Evolutionary conservation across 805 yeast species (phyloP), one percentile per base, ranked within the genome.

Genomic region (Zygosaccharomyces kombuchaensis): DNA sequence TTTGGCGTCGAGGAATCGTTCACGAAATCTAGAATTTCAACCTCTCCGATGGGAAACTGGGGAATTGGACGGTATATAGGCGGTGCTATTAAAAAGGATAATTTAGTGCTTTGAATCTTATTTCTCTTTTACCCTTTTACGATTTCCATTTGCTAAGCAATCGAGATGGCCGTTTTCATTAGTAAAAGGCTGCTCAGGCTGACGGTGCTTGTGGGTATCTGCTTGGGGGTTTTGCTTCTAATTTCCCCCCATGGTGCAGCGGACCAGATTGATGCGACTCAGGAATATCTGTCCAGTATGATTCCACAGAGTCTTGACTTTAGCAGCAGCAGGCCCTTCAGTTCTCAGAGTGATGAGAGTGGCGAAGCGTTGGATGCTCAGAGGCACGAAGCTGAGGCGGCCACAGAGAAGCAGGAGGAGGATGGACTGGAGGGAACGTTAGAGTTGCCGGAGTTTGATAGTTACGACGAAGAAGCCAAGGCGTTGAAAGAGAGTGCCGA

Each of bases 141-240:
- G 14, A 4, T 7, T n/a, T 13, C 8, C 32, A n/a, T 9, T 14
- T n/a, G n/a, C 10, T 8, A 12, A 34, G 26, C 37, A 10, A 13
- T 10, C 32, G n/a, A 29, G 26, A 55, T 53, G 57, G 52, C 59
- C n/a, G 30, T 57, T 37, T 53, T 54, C 41, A 41, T 57, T 13
- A 55, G 59, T 44, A 57, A 53, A 43, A 47, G 62, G 17, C 46
- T 57, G 43, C 39, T 56, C 14, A 51, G 62, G 40, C 48, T 50
- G 23, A 35, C 46, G 6, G 22, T 55, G 12, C 40, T 56, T 14
- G 57, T 46, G 5, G 54, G 44, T 29, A 34, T 47, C 7, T 38
- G 47, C 14, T 29, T 57, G 34, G 35, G 46, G 6, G 12, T 53
- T 3, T 14, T 55, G 14, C 14, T 51, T 17, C 36, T 55, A 6